Evolutionary conservation across 352 stramenopile genomes (phyloP).

Genomic region (Pythium brassicae): DNA sequence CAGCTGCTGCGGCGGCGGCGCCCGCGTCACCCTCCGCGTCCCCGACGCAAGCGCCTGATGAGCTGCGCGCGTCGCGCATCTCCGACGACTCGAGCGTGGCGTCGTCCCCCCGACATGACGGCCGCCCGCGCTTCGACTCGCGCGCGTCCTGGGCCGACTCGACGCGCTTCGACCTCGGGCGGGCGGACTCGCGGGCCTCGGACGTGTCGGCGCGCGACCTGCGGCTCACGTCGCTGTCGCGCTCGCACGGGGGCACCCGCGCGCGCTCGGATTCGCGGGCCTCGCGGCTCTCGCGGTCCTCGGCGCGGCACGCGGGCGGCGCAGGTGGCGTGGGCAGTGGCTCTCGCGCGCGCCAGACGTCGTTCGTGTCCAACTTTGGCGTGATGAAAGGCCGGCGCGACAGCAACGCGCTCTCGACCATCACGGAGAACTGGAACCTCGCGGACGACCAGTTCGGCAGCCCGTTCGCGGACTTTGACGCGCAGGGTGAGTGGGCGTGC

Average conservation of each 20-base stretch:
- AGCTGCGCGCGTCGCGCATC: slow-evolving; percentile 14
- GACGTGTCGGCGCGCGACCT: slow-evolving; percentile 66
- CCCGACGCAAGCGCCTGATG: not conserved
- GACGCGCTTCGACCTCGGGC: slow-evolving; percentile 82
- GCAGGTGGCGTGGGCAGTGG: not conserved
- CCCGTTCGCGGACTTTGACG: slow-evolving; percentile 75
- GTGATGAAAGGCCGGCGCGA: slow-evolving; percentile 54
- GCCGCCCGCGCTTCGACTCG: slow-evolving; percentile 75
- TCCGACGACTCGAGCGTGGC: slow-evolving; percentile 55
- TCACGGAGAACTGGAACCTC: slow-evolving; percentile 86
- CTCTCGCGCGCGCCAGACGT: slow-evolving; percentile 40
- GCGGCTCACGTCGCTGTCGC: slow-evolving; percentile 50
- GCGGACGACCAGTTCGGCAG: slow-evolving; percentile 74
- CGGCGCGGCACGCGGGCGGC: slow-evolving; percentile 28
- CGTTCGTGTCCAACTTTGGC: slow-evolving; percentile 79
- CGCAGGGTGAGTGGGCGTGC: slow-evolving; percentile 38
- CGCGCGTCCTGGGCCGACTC: slow-evolving; percentile 82
- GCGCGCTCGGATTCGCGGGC: slow-evolving; percentile 61
- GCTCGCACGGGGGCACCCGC: slow-evolving; percentile 24
- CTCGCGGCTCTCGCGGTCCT: slow-evolving; percentile 55
- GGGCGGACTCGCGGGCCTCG: slow-evolving; percentile 73
- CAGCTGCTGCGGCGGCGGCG: not conserved
- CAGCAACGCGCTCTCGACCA: slow-evolving; percentile 76
- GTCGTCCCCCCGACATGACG: slow-evolving; percentile 41
- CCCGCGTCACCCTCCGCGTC: slow-evolving; percentile 9